Percentiles rank a stretch among this genome's conserved stretches.
Conservation (phyloP, 345 rosid genomes). For the Geranium rotundifolium region DNA sequence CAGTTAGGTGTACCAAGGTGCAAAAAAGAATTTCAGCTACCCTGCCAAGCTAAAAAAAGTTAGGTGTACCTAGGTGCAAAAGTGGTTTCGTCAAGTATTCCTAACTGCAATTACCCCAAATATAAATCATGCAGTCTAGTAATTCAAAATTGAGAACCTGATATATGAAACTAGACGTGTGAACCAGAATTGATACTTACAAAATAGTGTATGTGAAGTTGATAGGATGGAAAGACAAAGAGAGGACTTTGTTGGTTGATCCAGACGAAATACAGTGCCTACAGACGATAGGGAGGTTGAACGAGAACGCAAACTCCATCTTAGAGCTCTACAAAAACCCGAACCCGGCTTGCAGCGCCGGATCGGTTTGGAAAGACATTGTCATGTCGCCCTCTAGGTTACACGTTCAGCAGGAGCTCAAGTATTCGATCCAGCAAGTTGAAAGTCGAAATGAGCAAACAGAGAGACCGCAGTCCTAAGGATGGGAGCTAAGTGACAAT, state of each 20-base stretch:
- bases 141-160: no score
- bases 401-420: constrained; percentile 65
- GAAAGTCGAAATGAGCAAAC: constrained; percentile 20
- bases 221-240: constrained; percentile 95
- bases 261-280: constrained; percentile 70
- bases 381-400: constrained; percentile 79
- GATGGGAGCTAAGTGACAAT: neutral
- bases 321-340: constrained; percentile 60
- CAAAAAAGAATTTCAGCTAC: no score
- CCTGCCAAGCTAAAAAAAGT: no score
- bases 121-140: no score
- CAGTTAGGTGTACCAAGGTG: no score
- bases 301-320: constrained; percentile 72
- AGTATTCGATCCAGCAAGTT: constrained; percentile 50
- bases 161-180: no score
- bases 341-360: constrained; percentile 52
- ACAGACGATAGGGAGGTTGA: constrained; percentile 48
- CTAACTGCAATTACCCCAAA: no score
- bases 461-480: neutral
- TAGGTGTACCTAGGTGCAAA: no score
- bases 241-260: constrained; percentile 76
- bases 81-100: no score
- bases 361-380: constrained; percentile 95
- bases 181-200: constrained; percentile 11
- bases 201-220: constrained; percentile 35